Evolutionary conservation across 345 rosid species (phyloP).

Genomic region (Arabidopsis suecica): DNA sequence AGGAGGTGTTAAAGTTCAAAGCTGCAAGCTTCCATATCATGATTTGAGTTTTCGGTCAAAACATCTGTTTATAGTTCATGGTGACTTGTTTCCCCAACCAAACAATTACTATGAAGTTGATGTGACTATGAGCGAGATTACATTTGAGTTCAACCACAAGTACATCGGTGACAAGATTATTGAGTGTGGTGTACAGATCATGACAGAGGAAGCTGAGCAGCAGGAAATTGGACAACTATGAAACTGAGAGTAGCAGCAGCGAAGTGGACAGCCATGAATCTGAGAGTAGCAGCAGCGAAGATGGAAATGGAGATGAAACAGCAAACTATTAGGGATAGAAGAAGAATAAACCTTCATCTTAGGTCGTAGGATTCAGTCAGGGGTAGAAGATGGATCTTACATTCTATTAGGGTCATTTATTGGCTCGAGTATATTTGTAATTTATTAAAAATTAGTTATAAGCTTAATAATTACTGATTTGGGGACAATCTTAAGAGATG

Average conservation of each 20-base stretch:
- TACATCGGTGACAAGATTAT: neutral
- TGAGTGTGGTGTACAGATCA: neutral
- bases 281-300: no score
- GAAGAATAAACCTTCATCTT: neutral
- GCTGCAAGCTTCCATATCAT: neutral
- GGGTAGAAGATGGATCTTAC: no score
- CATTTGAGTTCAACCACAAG: neutral
- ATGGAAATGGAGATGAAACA: constrained; percentile 8
- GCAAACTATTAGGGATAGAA: no score
- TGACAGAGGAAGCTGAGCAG: constrained; percentile 7
- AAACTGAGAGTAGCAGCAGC: neutral
- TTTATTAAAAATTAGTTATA: no score
- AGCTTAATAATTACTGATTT: neutral
- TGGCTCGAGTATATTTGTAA: neutral
- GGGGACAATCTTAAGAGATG: no score
- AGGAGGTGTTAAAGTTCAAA: neutral
- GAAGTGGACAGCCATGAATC: neutral
- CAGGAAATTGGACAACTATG: neutral
- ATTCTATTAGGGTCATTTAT: no score
- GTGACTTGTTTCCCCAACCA: neutral
- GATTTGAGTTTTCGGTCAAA: neutral
- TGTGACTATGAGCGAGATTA: neutral
- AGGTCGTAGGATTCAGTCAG: neutral
- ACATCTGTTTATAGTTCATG: neutral
- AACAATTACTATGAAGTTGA: neutral